These are phyloP conservation scores for Carex sylvatica DNA, from an alignment of 202 grass and related monocot species.

Conservation along the genomic window DNA sequence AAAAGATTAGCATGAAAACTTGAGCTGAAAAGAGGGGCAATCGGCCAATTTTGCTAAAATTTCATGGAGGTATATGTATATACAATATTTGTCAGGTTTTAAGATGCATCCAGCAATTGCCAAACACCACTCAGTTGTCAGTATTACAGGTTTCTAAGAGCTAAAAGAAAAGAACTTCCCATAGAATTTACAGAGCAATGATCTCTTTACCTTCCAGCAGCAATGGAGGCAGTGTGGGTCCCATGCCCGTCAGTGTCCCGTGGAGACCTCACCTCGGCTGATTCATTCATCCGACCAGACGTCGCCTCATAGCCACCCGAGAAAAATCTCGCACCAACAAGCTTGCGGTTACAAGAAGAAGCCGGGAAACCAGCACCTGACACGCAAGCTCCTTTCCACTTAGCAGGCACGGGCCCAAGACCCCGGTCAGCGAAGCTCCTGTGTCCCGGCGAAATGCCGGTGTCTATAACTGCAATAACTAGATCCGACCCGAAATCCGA, in stretches of 20 bases:
- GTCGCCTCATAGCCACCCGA: slow-evolving; percentile 73
- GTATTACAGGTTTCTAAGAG: not conserved
- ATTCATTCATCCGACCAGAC: slow-evolving; percentile 80
- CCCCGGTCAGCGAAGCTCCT: slow-evolving; percentile 70
- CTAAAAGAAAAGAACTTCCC: not conserved
- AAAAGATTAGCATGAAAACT: not conserved
- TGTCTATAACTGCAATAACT: slow-evolving; percentile 78
- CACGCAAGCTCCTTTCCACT: slow-evolving; percentile 65
- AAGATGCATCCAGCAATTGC: not conserved
- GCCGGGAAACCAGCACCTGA: slow-evolving; percentile 54
- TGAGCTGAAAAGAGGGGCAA: not conserved
- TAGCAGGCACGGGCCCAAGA: slow-evolving; percentile 47
- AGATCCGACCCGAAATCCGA: slow-evolving; percentile 90
- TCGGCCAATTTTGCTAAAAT: not conserved
- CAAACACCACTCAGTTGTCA: not conserved
- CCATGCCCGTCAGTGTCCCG: slow-evolving; percentile 81
- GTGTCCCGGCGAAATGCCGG: slow-evolving; percentile 73
- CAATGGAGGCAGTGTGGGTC: slow-evolving; percentile 85
- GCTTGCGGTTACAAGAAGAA: slow-evolving; percentile 68
- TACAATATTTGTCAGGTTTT: not conserved
- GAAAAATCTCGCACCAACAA: slow-evolving; percentile 82
- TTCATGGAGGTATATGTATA: not conserved
- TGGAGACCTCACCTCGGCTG: slow-evolving; percentile 68
- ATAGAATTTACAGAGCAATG: not conserved
- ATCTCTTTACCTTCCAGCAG: slow-evolving; percentile 41